Base-by-base conservation (phyloP, 2,329 filamentous ascomycete species). In the Phaeophleospora eucalypticola region DNA sequence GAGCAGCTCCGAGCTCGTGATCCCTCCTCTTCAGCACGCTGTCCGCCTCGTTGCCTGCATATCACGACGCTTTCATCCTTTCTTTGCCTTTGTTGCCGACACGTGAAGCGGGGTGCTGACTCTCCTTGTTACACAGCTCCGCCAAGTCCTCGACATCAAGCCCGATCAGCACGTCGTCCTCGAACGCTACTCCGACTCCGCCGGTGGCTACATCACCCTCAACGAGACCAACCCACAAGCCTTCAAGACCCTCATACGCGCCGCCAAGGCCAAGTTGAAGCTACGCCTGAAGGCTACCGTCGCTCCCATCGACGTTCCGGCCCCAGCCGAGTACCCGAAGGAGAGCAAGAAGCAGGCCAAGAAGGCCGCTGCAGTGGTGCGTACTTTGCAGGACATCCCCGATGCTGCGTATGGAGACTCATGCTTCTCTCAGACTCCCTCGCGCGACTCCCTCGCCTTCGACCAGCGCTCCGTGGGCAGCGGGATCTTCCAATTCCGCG, bases 211-310 rank as follows among this genome's bases (percentile, higher is more conserved):
- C 39, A 43, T 97, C 56, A 76, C 80, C 36, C 83, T 98, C 50
- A 86, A 95, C 67, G 75, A 82, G 52, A 76, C 77, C 65, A 94
- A 95, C 64, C 71, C 80, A 7, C 77, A 87, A 37, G 87, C 95
- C 62, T 98, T 95, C 78, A 97, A 96, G 76, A 93, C 96, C 67
- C 84, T 98, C 35, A 91, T 93, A 67, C 86, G 93, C 62, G 93
- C 93, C 57, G 93, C 93, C 55, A 98, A 96, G 76, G 93, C 93
- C 32, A 98, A 98, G 78, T 83, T 90, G 57, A 98, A 97, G 83
- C 83, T 98, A 59, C 90, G 93, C 70, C 80, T 98, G 49, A 87
- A 63, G 55, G 65, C 63, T 3, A 65, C 65, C n/a, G 60, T 65
- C 37, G 57, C 58, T 4, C 57, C 62, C 10, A 14, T 53, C 35